Evolutionary conservation across 2,329 filamentous ascomycete species (phyloP), one percentile per base, ranked within the genome.

Genomic region (Rutstroemia sp.): DNA sequence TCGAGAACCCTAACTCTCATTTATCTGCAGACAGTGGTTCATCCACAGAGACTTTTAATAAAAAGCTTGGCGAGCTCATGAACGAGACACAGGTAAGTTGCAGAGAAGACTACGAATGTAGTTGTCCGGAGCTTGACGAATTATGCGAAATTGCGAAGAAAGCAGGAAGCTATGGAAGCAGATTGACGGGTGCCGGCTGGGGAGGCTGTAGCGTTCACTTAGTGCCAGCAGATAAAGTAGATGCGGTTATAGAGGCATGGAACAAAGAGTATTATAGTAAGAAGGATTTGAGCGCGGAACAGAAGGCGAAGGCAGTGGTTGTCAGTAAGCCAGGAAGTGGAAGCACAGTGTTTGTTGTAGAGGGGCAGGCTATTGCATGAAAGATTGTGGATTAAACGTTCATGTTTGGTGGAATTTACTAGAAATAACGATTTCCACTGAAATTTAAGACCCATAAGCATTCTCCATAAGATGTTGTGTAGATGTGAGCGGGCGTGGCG

Each of bases 151-250:
- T 97, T 63, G 92, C 92, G 0, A 79, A 85, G 27, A 78, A 76
- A 16, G 88, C 88, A 0, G 94, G 94, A 2, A 83, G 88, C 17
- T 91, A 90, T 69, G 94, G 92, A 27, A 91, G 88, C 64, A 78
- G 92, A 25, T 74, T 96, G 64, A 97, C 92, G 0, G 94, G 94
- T 40, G 94, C 94, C 0, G 94, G 94, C 3, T 99, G 94, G 94
- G 94, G 94, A 60, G 94, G 94, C 2, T 97, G 94, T 74, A 94
- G 84, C 59, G 92, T 99, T 57, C 94, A 99, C 74, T 79, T 99
- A 57, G 87, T 97, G 52, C 88, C 92, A 0, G 88, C 84, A 57
- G 81, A 90, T 66, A 92, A 87, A 72, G 87, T 96, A 0, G 84
- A 86, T 5, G 81, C 76, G 25, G 88, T 99, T 21, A 89, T 82